These are phyloP conservation scores for Penicillium ucsense DNA, from an alignment of 495 filamentous ascomycete genomes.

Conservation along the genomic window DNA sequence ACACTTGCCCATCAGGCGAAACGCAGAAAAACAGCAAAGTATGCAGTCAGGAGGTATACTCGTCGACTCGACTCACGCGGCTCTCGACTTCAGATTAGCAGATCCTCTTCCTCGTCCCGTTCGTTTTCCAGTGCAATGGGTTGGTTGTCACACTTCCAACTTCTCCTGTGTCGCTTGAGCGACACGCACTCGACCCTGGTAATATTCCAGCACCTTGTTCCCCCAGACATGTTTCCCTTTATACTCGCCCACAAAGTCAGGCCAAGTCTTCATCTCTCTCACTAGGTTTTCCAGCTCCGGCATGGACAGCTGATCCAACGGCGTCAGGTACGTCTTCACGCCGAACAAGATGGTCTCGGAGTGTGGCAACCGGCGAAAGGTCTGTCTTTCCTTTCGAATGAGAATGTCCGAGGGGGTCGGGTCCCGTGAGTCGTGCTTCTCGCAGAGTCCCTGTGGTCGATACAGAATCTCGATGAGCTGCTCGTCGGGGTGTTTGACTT, in stretches of 20 bases:
- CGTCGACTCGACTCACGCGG: too few relatives aligned
- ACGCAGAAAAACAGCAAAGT: constrained; percentile 3
- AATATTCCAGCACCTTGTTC: constrained; percentile 33
- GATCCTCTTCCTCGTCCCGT: too few relatives aligned
- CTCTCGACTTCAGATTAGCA: too few relatives aligned
- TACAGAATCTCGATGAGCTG: constrained; percentile 33
- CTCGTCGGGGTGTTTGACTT: constrained; percentile 35
- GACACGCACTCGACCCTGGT: constrained; percentile 14
- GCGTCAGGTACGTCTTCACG: constrained; percentile 43
- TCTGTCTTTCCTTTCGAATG: constrained; percentile 46
- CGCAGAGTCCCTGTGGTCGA: constrained; percentile 24
- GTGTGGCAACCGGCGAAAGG: constrained; percentile 41
- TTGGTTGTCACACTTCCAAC: constrained; percentile 12
- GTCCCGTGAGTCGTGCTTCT: constrained; percentile 16
- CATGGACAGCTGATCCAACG: constrained; percentile 36
- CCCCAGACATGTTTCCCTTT: constrained; percentile 46
- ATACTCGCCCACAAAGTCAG: constrained; percentile 41
- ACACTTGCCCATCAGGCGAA: background rate
- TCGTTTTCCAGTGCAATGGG: too few relatives aligned
- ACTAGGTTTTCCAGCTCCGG: constrained; percentile 35
- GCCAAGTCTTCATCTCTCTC: constrained; percentile 43
- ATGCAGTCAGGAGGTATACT: background rate
- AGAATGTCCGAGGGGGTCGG: constrained; percentile 33
- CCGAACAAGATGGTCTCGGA: constrained; percentile 43
- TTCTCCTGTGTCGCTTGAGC: constrained; percentile 7